These are phyloP conservation scores for Adansonia madagascariensis DNA, from an alignment of 441 rosid genomes.

Conservation along the genomic window DNA sequence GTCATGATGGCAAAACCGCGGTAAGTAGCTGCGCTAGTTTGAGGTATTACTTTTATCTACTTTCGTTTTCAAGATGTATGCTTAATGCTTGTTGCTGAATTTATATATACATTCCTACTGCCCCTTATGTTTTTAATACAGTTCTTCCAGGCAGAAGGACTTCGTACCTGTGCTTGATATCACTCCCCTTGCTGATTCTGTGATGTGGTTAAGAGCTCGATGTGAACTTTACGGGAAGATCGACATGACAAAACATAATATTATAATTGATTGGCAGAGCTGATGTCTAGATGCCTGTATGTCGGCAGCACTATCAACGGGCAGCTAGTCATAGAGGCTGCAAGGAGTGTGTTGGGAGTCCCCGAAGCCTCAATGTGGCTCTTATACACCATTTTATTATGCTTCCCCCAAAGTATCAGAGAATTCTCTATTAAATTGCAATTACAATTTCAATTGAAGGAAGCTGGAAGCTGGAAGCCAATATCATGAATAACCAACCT, in stretches of 20 bases:
- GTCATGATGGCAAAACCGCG: constrained; percentile 64
- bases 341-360: constrained; percentile 61
- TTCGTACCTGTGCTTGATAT: too few relatives aligned
- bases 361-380: constrained; percentile 42
- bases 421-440: too few relatives aligned
- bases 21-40: constrained; percentile 72
- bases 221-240: constrained; percentile 80
- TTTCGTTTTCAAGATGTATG: neutral
- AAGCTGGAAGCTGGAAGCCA: too few relatives aligned
- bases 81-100: too few relatives aligned
- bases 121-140: constrained; percentile 15
- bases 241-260: constrained; percentile 41
- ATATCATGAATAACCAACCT: too few relatives aligned
- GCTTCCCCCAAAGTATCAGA: too few relatives aligned
- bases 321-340: constrained; percentile 29
- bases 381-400: neutral
- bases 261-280: constrained; percentile 76
- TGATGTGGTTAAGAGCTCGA: constrained; percentile 34
- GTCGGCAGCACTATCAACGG: too few relatives aligned
- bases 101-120: neutral
- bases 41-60: constrained; percentile 40
- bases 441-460: too few relatives aligned
- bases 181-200: too few relatives aligned
- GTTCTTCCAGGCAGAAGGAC: constrained; percentile 43
- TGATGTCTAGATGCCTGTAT: constrained; percentile 31